Evolutionary conservation across 2,329 filamentous ascomycete genomes (phyloP), one percentile per base, ranked within the genome.

Genomic region (Ceratocystis smalleyi): DNA sequence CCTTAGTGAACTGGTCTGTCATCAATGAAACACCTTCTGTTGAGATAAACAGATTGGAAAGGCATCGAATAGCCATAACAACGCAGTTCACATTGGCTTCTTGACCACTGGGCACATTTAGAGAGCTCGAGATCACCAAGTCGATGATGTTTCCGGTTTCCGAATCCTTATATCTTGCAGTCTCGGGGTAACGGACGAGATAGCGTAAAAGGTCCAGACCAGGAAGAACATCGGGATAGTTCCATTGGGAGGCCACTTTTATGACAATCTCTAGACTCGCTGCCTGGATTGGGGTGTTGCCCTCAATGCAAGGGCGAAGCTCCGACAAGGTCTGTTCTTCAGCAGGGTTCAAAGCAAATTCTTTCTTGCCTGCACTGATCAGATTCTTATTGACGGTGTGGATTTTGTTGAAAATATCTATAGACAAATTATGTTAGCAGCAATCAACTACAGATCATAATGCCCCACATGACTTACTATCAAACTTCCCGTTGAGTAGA

Each of bases 201-300:
- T 95, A 84, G n/a, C 94, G 88, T 4, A 97, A 79, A 1, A 97
- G 78, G 72, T 97, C 94, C 0, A 99, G 81, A 12, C 85, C 89
- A 0, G 94, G 88, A 0, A 99, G 80, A 57, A 91, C 86, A 69
- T 89, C 88, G 12, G 84, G 79, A 63, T 87, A 84, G 1, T 91
- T 87, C 94, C 94, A 99, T 40, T 79, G 74, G 0, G 88, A 89
- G 19, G 85, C 82, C 63, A 95, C 81, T 70, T 85, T 89, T 65
- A 90, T 76, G 5, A 91, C 77, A 0, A 90, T 75, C 24, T 84
- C 77, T 2, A 92, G 74, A 0, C 83, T 81, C 19, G 76, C 71
- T 5, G 79, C 73, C 5, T 73, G 76, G 49, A 80, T 74, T 43
- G 79, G 77, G 68, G 78, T 79, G 67, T 75, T 74, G 2, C 78